These are phyloP conservation scores for Chrysanthemum makinoi DNA, from an alignment of 129 eudicot species.

Conservation along the genomic window DNA sequence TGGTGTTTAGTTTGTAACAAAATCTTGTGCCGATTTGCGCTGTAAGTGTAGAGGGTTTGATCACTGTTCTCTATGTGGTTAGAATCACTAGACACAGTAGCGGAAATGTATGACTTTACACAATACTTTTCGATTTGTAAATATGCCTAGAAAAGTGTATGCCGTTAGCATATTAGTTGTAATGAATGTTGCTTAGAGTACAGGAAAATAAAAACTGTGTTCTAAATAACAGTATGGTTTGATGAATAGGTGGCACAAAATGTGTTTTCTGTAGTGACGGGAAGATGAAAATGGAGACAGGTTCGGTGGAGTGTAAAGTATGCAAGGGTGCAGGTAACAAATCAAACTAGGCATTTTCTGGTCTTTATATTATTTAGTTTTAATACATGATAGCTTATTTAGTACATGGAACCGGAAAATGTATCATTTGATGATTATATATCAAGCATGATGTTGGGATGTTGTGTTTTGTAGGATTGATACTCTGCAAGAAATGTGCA, in stretches of 20 bases:
- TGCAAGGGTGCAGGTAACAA: constrained; percentile 98
- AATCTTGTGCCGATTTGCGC: constrained; percentile 6
- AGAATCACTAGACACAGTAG: not conserved
- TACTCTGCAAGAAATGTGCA: constrained; percentile 84
- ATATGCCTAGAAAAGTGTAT: not conserved
- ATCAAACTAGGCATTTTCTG: not conserved
- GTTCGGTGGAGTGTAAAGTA: constrained; percentile 85
- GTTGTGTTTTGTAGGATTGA: constrained; percentile 52
- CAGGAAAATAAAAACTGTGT: constrained; percentile 4
- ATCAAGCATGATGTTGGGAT: constrained; percentile 15
- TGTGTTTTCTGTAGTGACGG: constrained; percentile 92
- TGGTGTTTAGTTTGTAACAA: constrained; percentile 12
- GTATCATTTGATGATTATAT: not conserved
- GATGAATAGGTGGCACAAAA: constrained; percentile 85
- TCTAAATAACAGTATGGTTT: constrained; percentile 18
- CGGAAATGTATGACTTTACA: too few species aligned
- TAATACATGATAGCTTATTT: not conserved
- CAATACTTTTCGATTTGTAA: not conserved
- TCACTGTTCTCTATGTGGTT: not conserved
- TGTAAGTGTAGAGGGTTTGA: not conserved
- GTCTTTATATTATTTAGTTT: not conserved
- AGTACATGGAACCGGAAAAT: not conserved
- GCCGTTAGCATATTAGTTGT: not conserved
- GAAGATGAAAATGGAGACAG: constrained; percentile 85
- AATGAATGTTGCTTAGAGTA: not conserved